phyloP scores from a whole-genome alignment of 1,284 basidiomycete species.

The Cutaneotrichosporon sp. region DNA sequence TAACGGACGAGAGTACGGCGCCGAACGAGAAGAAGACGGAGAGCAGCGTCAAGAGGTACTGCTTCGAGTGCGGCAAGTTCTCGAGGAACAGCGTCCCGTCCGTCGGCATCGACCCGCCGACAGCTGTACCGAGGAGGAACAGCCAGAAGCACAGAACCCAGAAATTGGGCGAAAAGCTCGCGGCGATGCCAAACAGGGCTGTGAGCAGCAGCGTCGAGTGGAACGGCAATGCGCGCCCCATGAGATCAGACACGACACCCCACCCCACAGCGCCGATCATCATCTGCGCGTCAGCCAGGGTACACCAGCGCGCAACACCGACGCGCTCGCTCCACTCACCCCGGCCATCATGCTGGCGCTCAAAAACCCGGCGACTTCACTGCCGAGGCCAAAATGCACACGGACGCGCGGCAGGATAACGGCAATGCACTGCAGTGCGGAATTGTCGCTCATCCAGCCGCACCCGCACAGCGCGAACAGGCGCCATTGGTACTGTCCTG shows the following conservation, averaged over 20 bases:
- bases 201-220: conserved; percentile 88
- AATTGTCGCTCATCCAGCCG: conserved; percentile 58
- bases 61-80: conserved; percentile 83
- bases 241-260: conserved; percentile 79
- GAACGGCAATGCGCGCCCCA: conserved; percentile 83
- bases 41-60: conserved; percentile 89
- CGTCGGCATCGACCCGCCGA: conserved; percentile 84
- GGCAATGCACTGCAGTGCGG: conserved; percentile 52
- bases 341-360: conserved; percentile 42
- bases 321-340: conserved; percentile 51
- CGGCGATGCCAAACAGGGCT: conserved; percentile 76
- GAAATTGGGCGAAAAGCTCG: conserved; percentile 72
- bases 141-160: conserved; percentile 65
- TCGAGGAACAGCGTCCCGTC: conserved; percentile 92
- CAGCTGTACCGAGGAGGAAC: conserved; percentile 84
- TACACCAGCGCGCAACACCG: no score
- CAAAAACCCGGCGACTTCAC: conserved; percentile 35
- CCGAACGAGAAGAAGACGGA: conserved; percentile 93
- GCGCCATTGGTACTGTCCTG: conserved; percentile 29
- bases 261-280: conserved; percentile 91
- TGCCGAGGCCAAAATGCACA: conserved; percentile 61
- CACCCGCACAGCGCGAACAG: conserved; percentile 63
- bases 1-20: conserved; percentile 72
- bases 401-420: conserved; percentile 91
- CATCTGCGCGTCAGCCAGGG: conserved; percentile 61